A percentile compares a stretch with the other conserved stretches of the same genome.
Conservation (phyloP, 2,329 filamentous ascomycete genomes). For the Monilinia aucupariae region DNA sequence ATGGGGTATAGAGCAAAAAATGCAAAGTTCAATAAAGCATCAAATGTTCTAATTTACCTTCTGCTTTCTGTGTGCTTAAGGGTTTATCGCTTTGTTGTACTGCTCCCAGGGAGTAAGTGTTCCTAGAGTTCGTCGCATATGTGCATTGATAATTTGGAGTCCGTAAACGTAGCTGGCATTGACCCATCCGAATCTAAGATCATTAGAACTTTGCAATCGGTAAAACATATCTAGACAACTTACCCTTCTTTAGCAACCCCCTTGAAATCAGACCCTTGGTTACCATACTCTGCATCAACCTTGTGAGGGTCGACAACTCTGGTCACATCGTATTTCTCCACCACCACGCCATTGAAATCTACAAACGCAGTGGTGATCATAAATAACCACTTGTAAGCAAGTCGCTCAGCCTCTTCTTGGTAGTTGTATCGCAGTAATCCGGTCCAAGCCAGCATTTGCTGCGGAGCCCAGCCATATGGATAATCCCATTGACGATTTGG, state of each 20-base stretch:
- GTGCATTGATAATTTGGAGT: conserved; percentile 78
- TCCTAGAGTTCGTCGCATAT: conserved; percentile 83
- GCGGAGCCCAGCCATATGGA: conserved; percentile 95
- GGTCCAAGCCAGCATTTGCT: conserved; percentile 97
- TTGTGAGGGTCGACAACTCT: conserved; percentile 83
- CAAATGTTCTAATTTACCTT: background rate
- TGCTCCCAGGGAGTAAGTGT: conserved; percentile 66
- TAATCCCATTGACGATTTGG: conserved; percentile 99
- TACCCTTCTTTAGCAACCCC: conserved; percentile 94
- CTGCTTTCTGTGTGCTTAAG: background rate
- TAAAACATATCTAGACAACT: conserved; percentile 39
- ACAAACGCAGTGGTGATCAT: conserved; percentile 99
- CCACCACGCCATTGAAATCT: conserved; percentile 95
- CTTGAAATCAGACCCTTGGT: conserved; percentile 92
- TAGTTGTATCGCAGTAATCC: conserved; percentile 89
- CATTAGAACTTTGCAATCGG: conserved; percentile 25
- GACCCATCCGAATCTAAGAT: conserved; percentile 86
- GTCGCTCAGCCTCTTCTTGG: conserved; percentile 76
- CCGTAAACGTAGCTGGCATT: conserved; percentile 97
- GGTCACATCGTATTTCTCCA: conserved; percentile 98
- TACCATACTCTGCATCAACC: conserved; percentile 95
- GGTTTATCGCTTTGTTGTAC: conserved; percentile 23
- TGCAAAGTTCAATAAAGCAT: conserved; percentile 4
- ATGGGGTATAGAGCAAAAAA: conserved; percentile 12
- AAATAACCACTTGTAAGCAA: conserved; percentile 95